Percentiles rank a stretch among this genome's conserved stretches.
Evolutionary conservation across 176 grass and related monocot genomes (phyloP).

Genomic region (Echinochloa phyllopogon): DNA sequence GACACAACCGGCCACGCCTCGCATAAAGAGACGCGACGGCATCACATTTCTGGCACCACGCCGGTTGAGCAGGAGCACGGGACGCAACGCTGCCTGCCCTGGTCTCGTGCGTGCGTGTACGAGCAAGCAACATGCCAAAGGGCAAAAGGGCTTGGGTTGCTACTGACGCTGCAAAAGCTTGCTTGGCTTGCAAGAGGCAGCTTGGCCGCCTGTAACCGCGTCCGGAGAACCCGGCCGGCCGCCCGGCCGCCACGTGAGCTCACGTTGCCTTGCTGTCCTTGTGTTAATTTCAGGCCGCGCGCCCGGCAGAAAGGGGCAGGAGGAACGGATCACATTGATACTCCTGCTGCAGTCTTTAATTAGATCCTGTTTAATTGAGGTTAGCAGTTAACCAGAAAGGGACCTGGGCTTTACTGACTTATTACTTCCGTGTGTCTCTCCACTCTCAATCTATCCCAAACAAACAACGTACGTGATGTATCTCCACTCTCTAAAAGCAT

Average conservation of each 20-base stretch:
- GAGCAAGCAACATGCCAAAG: not conserved
- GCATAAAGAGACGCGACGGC: not conserved
- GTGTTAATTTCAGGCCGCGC: not conserved
- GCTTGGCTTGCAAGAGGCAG: conserved; percentile 51
- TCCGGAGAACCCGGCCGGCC: conserved; percentile 31
- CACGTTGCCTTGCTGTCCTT: not conserved
- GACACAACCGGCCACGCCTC: too few relatives aligned
- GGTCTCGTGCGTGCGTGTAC: not conserved
- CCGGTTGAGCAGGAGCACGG: not conserved
- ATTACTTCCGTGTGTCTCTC: not conserved
- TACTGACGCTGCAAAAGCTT: conserved; percentile 11
- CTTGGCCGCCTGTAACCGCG: conserved; percentile 31
- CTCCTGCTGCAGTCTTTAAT: not conserved
- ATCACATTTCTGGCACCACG: not conserved
- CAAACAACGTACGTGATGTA: not conserved
- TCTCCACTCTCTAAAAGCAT: not conserved
- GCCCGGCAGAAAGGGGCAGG: not conserved
- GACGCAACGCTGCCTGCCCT: not conserved
- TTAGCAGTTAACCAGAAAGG: not conserved
- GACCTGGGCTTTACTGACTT: not conserved
- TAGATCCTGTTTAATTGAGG: too few relatives aligned
- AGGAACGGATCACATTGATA: not conserved
- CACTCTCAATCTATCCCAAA: not conserved
- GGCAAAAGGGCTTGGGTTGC: not conserved
- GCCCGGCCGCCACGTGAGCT: conserved; percentile 35